Conservation (phyloP, 2,329 filamentous ascomycete genomes). For the Mycocentrospora acerina region DNA sequence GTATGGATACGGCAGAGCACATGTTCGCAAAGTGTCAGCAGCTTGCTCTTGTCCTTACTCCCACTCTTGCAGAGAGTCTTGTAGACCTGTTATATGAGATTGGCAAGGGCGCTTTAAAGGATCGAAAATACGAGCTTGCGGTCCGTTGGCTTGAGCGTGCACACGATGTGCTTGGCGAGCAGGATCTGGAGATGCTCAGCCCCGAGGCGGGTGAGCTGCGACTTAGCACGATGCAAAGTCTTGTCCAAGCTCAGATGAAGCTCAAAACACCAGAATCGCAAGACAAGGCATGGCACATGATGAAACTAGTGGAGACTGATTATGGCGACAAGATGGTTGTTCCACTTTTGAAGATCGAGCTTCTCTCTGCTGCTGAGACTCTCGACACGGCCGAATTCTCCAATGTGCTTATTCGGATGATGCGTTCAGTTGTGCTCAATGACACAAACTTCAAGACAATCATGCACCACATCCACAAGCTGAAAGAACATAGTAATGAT, state of each 20-base stretch:
- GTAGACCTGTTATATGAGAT: conserved; percentile 72
- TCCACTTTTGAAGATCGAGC: conserved; percentile 66
- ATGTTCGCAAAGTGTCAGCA: conserved; percentile 65
- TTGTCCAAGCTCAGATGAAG: conserved; percentile 58
- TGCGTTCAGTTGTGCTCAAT: conserved; percentile 60
- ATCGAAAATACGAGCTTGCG: conserved; percentile 58
- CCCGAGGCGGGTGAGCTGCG: conserved; percentile 64
- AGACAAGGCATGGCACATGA: conserved; percentile 57
- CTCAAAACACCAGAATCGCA: conserved; percentile 48
- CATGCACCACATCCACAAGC: conserved; percentile 66
- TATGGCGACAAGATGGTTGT: conserved; percentile 67
- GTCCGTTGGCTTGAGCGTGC: conserved; percentile 74
- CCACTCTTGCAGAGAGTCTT: conserved; percentile 59
- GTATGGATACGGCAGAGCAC: conserved; percentile 75
- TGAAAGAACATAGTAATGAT: conserved; percentile 51
- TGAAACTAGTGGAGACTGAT: conserved; percentile 65
- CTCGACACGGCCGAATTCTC: conserved; percentile 46
- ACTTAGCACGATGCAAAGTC: conserved; percentile 63
- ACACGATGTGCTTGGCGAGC: conserved; percentile 58
- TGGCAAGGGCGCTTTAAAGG: conserved; percentile 60
- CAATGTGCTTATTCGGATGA: conserved; percentile 60
- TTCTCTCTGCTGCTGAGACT: conserved; percentile 53
- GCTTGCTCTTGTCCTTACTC: conserved; percentile 46
- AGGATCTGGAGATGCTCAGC: conserved; percentile 59
- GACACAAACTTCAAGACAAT: conserved; percentile 65